Conservation (phyloP, 1,139 yeast genomes). For the Suhomyces yuchorum region DNA sequence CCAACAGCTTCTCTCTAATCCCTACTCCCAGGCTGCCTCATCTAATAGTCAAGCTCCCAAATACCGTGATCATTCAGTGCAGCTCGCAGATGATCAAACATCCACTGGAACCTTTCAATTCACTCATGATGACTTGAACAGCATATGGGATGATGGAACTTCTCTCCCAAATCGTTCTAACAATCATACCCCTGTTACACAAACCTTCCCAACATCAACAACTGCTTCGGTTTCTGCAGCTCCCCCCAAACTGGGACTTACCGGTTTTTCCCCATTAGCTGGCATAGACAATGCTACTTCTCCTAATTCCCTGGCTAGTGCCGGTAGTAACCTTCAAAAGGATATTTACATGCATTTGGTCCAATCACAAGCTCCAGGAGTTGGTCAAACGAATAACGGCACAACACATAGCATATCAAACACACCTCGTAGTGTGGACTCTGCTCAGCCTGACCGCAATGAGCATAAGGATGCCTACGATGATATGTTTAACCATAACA, state of each 20-base stretch:
- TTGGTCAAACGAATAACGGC: not conserved
- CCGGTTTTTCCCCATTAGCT: constrained; percentile 29
- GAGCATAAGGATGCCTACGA: constrained; percentile 7
- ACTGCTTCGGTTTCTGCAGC: constrained; percentile 13
- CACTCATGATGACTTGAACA: constrained; percentile 21
- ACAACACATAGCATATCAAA: constrained; percentile 5
- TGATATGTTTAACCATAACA: constrained; percentile 21
- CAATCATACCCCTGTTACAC: constrained; percentile 15
- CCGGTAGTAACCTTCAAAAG: constrained; percentile 18
- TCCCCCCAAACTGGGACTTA: constrained; percentile 12
- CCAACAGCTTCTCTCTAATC: constrained; percentile 12
- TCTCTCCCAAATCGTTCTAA: constrained; percentile 14
- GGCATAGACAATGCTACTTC: constrained; percentile 27
- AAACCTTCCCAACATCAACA: constrained; percentile 9
- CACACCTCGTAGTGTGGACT: constrained; percentile 14
- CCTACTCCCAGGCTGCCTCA: constrained; percentile 17
- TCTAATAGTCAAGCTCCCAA: constrained; percentile 12
- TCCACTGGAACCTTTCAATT: constrained; percentile 23
- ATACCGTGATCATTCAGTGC: constrained; percentile 20
- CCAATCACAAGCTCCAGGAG: constrained; percentile 1
- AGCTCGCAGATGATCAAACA: constrained; percentile 17
- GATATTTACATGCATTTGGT: constrained; percentile 11
- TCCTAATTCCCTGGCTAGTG: constrained; percentile 25
- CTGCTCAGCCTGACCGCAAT: constrained; percentile 2
- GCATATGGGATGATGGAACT: constrained; percentile 27